phyloP scores from a whole-genome alignment of 768 basidiomycete species.

The Hericium coralloides region DNA sequence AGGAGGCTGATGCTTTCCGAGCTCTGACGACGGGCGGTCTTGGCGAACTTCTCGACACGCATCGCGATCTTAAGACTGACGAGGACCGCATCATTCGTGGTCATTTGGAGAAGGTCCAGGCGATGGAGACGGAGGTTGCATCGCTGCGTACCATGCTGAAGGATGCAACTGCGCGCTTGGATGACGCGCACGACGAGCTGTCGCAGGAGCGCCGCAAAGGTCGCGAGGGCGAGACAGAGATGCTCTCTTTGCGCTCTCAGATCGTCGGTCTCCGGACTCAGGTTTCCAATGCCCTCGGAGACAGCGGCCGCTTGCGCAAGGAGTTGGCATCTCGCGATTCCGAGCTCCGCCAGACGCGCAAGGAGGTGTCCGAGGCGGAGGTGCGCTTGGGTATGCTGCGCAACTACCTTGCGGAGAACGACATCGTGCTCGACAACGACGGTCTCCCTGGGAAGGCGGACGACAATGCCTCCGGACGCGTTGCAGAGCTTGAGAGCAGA shows the following conservation, averaged over 20 bases:
- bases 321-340: conserved; percentile 60
- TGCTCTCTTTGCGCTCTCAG: conserved; percentile 60
- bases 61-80: conserved; percentile 76
- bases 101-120: conserved; percentile 75
- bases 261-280: conserved; percentile 66
- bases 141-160: conserved; percentile 75
- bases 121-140: conserved; percentile 67
- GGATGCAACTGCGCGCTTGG: conserved; percentile 63
- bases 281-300: conserved; percentile 56
- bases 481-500: conserved; percentile 71
- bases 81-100: conserved; percentile 70
- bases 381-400: conserved; percentile 74
- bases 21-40: conserved; percentile 80
- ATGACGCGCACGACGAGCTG: conserved; percentile 59
- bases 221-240: conserved; percentile 57
- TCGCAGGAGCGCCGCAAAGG: conserved; percentile 57
- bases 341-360: conserved; percentile 51
- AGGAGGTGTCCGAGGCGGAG: conserved; percentile 59
- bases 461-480: conserved; percentile 28
- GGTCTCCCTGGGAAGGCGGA: conserved; percentile 40
- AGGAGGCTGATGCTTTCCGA: conserved; percentile 87
- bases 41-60: conserved; percentile 81
- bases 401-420: conserved; percentile 82
- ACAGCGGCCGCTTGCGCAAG: conserved; percentile 60
- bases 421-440: conserved; percentile 70